Percentiles rank a stretch among this genome's conserved stretches.
Evolutionary conservation across 2,329 filamentous ascomycete species (phyloP).

Genomic region (Fusarium aywerte): DNA sequence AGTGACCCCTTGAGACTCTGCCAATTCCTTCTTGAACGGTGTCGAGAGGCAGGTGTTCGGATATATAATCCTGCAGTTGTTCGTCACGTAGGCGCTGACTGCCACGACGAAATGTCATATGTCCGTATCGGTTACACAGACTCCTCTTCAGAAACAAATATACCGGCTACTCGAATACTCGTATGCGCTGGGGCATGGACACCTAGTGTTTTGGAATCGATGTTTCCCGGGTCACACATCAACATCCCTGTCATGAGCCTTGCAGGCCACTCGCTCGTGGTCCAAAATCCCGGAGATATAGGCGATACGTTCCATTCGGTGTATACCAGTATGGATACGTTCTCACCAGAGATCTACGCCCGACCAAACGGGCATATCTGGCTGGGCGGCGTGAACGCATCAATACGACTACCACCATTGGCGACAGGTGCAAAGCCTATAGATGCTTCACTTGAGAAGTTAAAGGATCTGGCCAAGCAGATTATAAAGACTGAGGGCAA

Average conservation of each 20-base stretch:
- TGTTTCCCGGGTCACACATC: constrained; percentile 69
- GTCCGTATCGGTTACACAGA: constrained; percentile 61
- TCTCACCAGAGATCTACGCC: constrained; percentile 78
- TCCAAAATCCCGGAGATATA: constrained; percentile 63
- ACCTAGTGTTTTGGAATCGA: constrained; percentile 67
- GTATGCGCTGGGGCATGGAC: constrained; percentile 80
- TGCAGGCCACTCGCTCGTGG: constrained; percentile 77
- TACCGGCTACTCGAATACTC: constrained; percentile 73
- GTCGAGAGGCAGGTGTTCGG: constrained; percentile 68
- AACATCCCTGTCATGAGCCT: constrained; percentile 64
- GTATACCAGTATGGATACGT: constrained; percentile 70
- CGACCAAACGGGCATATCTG: constrained; percentile 75
- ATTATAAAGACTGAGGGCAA: constrained; percentile 58
- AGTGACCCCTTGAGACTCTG: constrained; percentile 75
- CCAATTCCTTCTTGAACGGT: constrained; percentile 69
- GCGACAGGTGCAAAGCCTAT: constrained; percentile 36
- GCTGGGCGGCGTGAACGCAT: constrained; percentile 76
- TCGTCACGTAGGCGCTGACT: constrained; percentile 62
- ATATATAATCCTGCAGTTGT: constrained; percentile 73
- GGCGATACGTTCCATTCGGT: constrained; percentile 73
- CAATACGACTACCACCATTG: constrained; percentile 67
- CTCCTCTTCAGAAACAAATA: constrained; percentile 57
- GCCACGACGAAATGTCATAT: constrained; percentile 60
- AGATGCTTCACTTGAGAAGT: constrained; percentile 55
- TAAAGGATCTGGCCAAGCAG: constrained; percentile 60